Evolutionary conservation across 2,329 filamentous ascomycete genomes (phyloP), one percentile per base, ranked within the genome.

Genomic region (Trichoderma lentiforme): DNA sequence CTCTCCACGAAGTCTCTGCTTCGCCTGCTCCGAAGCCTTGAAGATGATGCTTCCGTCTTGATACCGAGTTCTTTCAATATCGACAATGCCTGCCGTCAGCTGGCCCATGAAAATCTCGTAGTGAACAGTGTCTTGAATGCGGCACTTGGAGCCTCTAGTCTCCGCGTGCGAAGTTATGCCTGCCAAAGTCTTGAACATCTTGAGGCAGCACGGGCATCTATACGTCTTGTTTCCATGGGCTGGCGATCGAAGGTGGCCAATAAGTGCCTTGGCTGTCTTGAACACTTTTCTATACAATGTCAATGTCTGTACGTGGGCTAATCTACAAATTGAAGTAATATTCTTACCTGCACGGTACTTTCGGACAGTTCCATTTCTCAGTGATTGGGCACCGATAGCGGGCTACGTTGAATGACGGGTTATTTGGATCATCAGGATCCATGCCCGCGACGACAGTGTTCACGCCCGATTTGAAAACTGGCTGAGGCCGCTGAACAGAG

Each of bases 331-430:
- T 21, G 39, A 62, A 3, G 14, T 14, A 4, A 14, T 28, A 9
- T 14, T 79, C 83, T 82, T 81, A 88, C 84, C 81, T 79, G 84
- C 90, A 91, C 3, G 78, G 75, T 1, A 75, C 73, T 70, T 86
- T 84, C 0, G 89, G 89, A 70, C 90, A 92, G 69, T 79, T 81
- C 80, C 84, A 92, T 63, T 80, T 82, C 60, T 80, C 77, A 1
- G 82, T 80, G 34, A 83, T 78, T 0, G 78, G 67, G 53, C 85
- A 80, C 70, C 77, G 84, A 80, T 89, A 90, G 6, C 80, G 79
- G 2, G 82, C 79, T 1, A 83, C 78, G 56, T 86, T 83, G 79
- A 87, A 91, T 11, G 82, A 79, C 0, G 78, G 78, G 64, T 84
- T 81, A 4, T 82, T 74, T 0, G 89, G 89, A 71, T 91, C 83